Evolutionary conservation across 345 rosid species (phyloP).

Genomic region (Mercurialis annua): DNA sequence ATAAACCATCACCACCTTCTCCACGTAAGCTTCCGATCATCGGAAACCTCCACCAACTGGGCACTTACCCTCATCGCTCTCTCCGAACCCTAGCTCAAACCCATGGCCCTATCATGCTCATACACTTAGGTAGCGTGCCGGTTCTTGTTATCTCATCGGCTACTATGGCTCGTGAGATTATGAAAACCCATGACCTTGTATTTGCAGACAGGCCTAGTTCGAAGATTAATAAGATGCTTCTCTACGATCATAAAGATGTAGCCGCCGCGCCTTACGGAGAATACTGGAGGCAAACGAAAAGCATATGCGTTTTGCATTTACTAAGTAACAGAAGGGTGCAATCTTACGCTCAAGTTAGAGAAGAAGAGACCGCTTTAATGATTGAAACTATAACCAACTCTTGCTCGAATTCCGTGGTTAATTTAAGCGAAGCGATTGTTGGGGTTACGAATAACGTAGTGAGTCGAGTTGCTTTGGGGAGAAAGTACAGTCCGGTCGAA

Average conservation of each 20-base stretch:
- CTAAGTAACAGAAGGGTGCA: conserved; percentile 49
- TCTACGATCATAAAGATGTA: conserved; percentile 37
- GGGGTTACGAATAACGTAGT: conserved; percentile 33
- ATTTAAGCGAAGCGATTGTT: conserved; percentile 36
- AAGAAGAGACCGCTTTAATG: conserved; percentile 40
- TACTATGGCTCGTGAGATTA: conserved; percentile 39
- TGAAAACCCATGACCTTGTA: conserved; percentile 49
- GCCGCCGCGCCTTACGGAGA: conserved; percentile 52
- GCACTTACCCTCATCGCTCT: conserved; percentile 43
- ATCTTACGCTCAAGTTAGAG: conserved; percentile 33
- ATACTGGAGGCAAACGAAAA: conserved; percentile 65
- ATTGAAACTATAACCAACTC: conserved; percentile 25
- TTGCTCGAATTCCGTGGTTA: conserved; percentile 19
- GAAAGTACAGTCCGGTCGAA: conserved; percentile 39
- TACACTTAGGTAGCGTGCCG: conserved; percentile 47
- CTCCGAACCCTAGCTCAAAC: conserved; percentile 36
- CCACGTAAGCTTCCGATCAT: conserved; percentile 49
- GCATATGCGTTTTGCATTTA: conserved; percentile 42
- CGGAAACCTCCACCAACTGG: conserved; percentile 61
- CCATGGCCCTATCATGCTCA: conserved; percentile 55
- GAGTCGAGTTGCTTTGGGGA: conserved; percentile 47
- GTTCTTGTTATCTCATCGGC: conserved; percentile 52
- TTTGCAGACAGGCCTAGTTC: conserved; percentile 45
- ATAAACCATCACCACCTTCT: conserved; percentile 33
- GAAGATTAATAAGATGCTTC: conserved; percentile 17